Conservation (phyloP, 2,329 filamentous ascomycete genomes). For the Venturia asperata region DNA sequence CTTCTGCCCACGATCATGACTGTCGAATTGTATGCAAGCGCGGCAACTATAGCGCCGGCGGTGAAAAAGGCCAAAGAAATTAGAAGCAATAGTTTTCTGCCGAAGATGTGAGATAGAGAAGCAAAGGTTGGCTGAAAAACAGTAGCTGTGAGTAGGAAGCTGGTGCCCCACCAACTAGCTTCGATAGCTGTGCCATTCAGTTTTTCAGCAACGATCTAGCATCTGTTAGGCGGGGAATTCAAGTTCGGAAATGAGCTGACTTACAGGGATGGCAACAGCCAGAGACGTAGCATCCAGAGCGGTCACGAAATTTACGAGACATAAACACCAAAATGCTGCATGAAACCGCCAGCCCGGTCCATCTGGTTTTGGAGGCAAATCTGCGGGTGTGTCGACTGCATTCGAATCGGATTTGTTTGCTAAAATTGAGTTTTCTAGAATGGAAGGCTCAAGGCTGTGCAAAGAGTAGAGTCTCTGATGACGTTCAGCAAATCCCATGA, state of each 20-base stretch:
- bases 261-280: constrained; percentile 49
- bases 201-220: constrained; percentile 31
- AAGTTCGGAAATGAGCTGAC: constrained; percentile 16
- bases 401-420: background rate
- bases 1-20: constrained; percentile 33
- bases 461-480: background rate
- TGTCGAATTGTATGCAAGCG: constrained; percentile 33
- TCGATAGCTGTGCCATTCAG: constrained; percentile 34
- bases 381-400: background rate
- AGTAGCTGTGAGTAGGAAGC: constrained; percentile 34
- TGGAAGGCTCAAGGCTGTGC: background rate
- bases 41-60: constrained; percentile 32
- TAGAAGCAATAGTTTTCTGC: constrained; percentile 34
- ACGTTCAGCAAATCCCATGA: background rate
- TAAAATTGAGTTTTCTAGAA: background rate
- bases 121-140: constrained; percentile 36
- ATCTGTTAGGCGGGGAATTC: constrained; percentile 11
- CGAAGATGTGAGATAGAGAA: constrained; percentile 35
- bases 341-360: constrained; percentile 25
- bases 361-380: background rate
- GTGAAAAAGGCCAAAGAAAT: constrained; percentile 32
- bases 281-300: constrained; percentile 60
- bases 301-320: constrained; percentile 25
- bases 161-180: constrained; percentile 37
- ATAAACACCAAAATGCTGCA: constrained; percentile 25